Evolutionary conservation across 176 grass and related monocot species (phyloP), one percentile per base, ranked within the genome.

Genomic region (Chrysopogon serrulatus): DNA sequence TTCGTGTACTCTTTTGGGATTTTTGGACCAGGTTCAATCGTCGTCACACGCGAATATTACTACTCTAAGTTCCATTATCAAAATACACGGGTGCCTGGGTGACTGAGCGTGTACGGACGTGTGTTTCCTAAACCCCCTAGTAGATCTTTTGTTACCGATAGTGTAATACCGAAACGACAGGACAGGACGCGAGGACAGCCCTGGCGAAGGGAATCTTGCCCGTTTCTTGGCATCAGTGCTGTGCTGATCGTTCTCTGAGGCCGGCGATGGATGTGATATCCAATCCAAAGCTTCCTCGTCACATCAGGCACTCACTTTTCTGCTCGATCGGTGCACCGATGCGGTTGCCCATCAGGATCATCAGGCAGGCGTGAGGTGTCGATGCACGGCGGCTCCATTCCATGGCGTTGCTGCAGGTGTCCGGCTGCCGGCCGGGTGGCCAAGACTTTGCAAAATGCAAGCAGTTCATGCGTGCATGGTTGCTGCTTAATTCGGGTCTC

Each of bases 151-250:
- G n/a, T 40, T 40, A 6, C 36, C 0, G 5, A 0, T n/a, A n/a
- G n/a, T n/a, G n/a, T n/a, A n/a, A n/a, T 33, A 40, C 37, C 48
- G 47, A 44, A 72, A 43, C 40, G 76, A 59, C 36, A 73, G 45
- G 57, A 84, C 74, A 53, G n/a, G n/a, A n/a, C n/a, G n/a, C 9
- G 8, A 63, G 36, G 86, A 37, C 59, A 66, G 71, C 59, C 86
- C 26, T 66, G 81, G 33, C 47, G 66, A 70, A 68, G 60, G 82
- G 82, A 84, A 84, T 68, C 68, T 79, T 73, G 18, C 60, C 75
- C 81, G 24, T 80, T 84, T 84, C 48, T 79, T n/a, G 0, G 60
- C 67, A 73, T 80, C 28, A 23, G 28, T 57, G 56, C 42, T 44
- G 21, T 2, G 49, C 15, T 64, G 44, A 49, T 26, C 51, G 43